Base-by-base conservation (phyloP, 2,329 filamentous ascomycete species). In the Cercospora brassicicola region DNA sequence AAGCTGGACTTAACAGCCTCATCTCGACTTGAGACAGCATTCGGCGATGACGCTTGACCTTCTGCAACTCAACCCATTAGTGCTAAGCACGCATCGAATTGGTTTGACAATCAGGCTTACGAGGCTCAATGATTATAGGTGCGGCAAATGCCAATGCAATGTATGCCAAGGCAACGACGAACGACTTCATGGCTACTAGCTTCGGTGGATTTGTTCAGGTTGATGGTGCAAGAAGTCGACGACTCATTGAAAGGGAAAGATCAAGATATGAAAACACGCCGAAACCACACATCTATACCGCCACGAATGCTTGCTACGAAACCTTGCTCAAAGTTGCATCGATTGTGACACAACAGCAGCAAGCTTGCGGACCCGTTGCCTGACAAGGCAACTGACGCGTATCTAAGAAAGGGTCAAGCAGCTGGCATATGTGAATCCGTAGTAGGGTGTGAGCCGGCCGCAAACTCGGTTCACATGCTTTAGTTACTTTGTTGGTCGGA, bases 41-140 rank as follows among this genome's bases (percentile, higher is more conserved):
- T 33, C 18, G 30, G 18, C 6, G 62, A 61, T 23, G 56, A 56
- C 42, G 60, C 36, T 28, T 67, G 36, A 18, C 60, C 65, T 51
- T 10, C 31, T 59, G 53, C 51, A 20, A 18, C 55, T 15, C 48
- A 28, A 6, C 26, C 4, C 48, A 30, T 55, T 30, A 55, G 48
- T 55, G 48, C 48, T 30, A 55, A 55, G 48, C 48, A 30, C 48
- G 48, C 48, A 28, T 55, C 13, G 30, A 59, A 33, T 7, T 11
- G 36, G 18, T 60, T 59, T 20, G 15, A 11, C 15, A 31, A 59
- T 11, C 26, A 30, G 30, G 28, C 66, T 64, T 64, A 67, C 66
- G 61, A 39, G 61, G 66, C 42, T 64, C 66, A 28, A 67, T 62
- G 15, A 67, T 33, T 15, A 67, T 56, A 13, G 66, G 66, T 42